These are phyloP conservation scores for Phylloporus arenicola DNA, from an alignment of 768 basidiomycete species.

Conservation along the genomic window DNA sequence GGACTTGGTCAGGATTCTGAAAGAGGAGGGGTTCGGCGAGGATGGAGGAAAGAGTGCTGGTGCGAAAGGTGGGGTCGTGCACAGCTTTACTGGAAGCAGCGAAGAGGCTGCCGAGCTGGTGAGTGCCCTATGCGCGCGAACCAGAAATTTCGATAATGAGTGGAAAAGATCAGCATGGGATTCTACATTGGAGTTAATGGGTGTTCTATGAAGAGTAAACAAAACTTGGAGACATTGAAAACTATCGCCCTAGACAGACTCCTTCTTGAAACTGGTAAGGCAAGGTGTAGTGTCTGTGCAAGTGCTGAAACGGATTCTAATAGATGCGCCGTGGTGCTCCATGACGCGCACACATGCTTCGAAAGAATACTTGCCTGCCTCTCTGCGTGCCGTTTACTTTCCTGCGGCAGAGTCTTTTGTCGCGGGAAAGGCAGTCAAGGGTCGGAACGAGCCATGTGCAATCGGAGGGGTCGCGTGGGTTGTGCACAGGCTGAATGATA, in stretches of 20 bases:
- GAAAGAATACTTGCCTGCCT: slow-evolving; percentile 42
- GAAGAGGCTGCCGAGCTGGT: slow-evolving; percentile 65
- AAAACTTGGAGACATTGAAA: slow-evolving; percentile 52
- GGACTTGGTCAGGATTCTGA: slow-evolving; percentile 63
- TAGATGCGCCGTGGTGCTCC: slow-evolving; percentile 74
- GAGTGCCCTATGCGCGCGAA: slow-evolving; percentile 23
- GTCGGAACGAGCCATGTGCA: slow-evolving; percentile 66
- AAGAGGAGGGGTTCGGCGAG: slow-evolving; percentile 57
- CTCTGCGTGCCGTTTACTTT: slow-evolving; percentile 45
- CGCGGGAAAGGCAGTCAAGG: slow-evolving; percentile 60
- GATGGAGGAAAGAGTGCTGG: slow-evolving; percentile 52
- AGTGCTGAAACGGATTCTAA: neutral
- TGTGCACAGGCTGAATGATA: slow-evolving; percentile 44
- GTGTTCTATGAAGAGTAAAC: slow-evolving; percentile 69
- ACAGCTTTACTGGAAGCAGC: slow-evolving; percentile 69
- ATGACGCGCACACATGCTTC: slow-evolving; percentile 64
- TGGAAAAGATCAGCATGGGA: slow-evolving; percentile 61
- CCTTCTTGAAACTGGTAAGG: slow-evolving; percentile 69
- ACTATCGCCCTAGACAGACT: slow-evolving; percentile 54
- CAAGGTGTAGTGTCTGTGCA: neutral
- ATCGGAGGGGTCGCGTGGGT: slow-evolving; percentile 74
- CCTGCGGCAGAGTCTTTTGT: slow-evolving; percentile 54
- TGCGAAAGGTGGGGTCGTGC: slow-evolving; percentile 70
- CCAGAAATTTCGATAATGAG: neutral
- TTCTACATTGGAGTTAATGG: slow-evolving; percentile 62